Evolutionary conservation across 768 basidiomycete genomes (phyloP).

Genomic region (Coprinopsis strossmayeri): DNA sequence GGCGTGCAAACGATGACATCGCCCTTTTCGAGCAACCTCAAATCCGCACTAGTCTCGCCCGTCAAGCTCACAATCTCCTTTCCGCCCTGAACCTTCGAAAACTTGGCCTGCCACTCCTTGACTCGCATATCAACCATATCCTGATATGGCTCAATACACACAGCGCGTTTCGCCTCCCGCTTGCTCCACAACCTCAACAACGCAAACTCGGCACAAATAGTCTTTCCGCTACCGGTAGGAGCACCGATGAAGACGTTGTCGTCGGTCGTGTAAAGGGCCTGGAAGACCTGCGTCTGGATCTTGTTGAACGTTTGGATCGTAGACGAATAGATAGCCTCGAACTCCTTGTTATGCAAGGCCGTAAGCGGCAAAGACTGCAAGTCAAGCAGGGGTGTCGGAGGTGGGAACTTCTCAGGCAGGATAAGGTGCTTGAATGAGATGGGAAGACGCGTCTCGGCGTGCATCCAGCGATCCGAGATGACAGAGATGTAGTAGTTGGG

Average conservation of each 20-base stretch:
- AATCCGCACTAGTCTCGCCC: constrained; percentile 89
- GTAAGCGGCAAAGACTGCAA: constrained; percentile 86
- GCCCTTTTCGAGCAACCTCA: constrained; percentile 83
- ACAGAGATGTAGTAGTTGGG: constrained; percentile 98
- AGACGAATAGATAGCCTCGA: constrained; percentile 77
- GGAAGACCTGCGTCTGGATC: constrained; percentile 99
- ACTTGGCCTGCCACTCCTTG: constrained; percentile 84
- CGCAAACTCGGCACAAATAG: constrained; percentile 95
- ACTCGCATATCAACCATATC: constrained; percentile 95
- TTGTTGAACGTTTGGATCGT: constrained; percentile 91
- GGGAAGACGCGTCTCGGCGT: constrained; percentile 89
- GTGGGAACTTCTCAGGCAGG: constrained; percentile 94
- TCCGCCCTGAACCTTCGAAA: constrained; percentile 74
- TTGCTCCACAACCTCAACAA: constrained; percentile 93
- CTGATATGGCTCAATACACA: constrained; percentile 94
- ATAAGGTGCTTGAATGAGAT: constrained; percentile 98
- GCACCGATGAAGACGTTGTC: constrained; percentile 97
- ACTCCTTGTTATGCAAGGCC: constrained; percentile 91
- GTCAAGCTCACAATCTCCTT: constrained; percentile 93
- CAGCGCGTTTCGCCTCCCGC: constrained; percentile 71
- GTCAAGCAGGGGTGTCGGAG: constrained; percentile 87
- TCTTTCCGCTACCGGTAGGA: constrained; percentile 96
- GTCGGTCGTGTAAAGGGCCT: constrained; percentile 91
- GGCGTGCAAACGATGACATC: constrained; percentile 96
- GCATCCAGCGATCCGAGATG: constrained; percentile 93